Evolutionary conservation across 768 basidiomycete genomes (phyloP), one percentile per base, ranked within the genome.

Genomic region (Auriscalpium vulgare): DNA sequence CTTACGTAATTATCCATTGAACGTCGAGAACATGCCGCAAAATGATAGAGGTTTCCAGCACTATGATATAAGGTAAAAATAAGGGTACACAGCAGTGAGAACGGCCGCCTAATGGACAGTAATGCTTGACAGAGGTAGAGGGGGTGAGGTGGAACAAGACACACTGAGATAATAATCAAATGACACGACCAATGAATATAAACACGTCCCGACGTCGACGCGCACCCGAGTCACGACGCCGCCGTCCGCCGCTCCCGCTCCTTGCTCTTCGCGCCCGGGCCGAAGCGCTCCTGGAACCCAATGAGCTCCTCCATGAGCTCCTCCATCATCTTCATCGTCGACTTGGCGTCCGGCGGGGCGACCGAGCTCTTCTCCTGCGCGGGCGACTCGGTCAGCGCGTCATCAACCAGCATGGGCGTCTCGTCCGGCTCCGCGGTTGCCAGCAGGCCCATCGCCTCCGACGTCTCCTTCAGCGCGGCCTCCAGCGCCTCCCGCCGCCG

Each of bases 241-340:
- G 61, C 63, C 29, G 63, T 64, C 57, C 68, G 63, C 55, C 71
- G 69, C 47, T 69, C 68, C 46, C 72, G 64, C 45, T 73, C 72
- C 59, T 68, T 73, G 47, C 60, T 68, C 67, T 75, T 80, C 48
- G 72, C 67, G 36, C 78, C 75, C 7, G 77, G 77, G n/a, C 88
- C 88, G 71, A 89, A 94, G 54, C 82, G 78, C 67, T 95, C 91
- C 71, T 95, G 93, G 67, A 95, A 95, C 40, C 72, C 76, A 60
- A 94, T 91, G 23, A 95, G 72, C 68, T 95, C 92, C 65, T 89
- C 82, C 85, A 93, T 93, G 10, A 95, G 74, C 63, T 88, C 90
- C 67, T 93, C 92, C 87, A 95, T 90, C 74, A 88, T 77, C 70
- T 81, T 85, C 82, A 89, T 87, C 43, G 87, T 87, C 65, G 67